Evolutionary conservation across 805 yeast genomes (phyloP).

Genomic region (Starmerella bacillaris): DNA sequence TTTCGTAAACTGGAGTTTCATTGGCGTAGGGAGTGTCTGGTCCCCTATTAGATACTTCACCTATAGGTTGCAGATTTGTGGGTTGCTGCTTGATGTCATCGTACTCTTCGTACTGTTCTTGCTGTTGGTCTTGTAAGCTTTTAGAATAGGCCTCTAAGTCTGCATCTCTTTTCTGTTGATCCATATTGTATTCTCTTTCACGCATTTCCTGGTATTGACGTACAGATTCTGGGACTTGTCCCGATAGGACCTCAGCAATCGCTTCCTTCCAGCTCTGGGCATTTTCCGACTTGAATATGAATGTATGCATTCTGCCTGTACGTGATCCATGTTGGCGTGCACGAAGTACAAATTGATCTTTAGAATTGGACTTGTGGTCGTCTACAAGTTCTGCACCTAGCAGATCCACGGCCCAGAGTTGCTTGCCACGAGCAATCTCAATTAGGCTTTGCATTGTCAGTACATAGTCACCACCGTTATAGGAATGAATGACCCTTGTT

Average conservation of each 20-base stretch:
- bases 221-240: constrained; percentile 8
- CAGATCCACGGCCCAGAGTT: constrained; percentile 17
- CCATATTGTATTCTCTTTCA: neutral
- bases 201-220: constrained; percentile 34
- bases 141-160: neutral
- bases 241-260: constrained; percentile 45
- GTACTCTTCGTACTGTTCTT: no score
- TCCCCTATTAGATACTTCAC: no score
- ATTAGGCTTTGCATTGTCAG: constrained; percentile 75
- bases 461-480: constrained; percentile 78
- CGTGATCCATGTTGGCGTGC: constrained; percentile 17
- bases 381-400: constrained; percentile 60
- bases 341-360: constrained; percentile 51
- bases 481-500: constrained; percentile 81
- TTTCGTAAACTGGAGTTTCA: no score
- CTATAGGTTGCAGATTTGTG: no score
- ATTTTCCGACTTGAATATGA: constrained; percentile 86
- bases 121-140: no score
- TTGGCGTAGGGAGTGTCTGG: no score
- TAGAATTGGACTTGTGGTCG: constrained; percentile 42
- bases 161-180: neutral
- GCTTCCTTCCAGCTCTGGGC: constrained; percentile 70
- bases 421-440: constrained; percentile 46
- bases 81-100: no score
- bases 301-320: constrained; percentile 52